Conservation (phyloP, 2,329 filamentous ascomycete genomes). For the Talaromyces sp. region DNA sequence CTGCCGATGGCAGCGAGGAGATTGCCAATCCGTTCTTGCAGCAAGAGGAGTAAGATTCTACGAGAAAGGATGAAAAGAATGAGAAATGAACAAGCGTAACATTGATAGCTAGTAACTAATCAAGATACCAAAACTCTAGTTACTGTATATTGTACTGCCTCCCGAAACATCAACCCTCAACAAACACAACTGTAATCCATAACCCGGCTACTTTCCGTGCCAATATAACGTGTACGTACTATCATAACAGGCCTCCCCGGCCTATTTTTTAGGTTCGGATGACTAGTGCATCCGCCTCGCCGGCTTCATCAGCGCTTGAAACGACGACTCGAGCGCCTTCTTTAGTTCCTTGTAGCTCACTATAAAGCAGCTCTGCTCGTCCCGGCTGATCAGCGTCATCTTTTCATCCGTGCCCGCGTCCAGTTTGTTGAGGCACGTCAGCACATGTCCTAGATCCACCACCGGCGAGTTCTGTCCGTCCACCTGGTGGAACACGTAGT, state of each 20-base stretch:
- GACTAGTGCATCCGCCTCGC: conserved; percentile 30
- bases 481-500: conserved; percentile 96
- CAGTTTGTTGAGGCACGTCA: conserved; percentile 83
- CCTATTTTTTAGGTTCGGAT: neutral
- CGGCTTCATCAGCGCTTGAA: conserved; percentile 53
- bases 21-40: conserved; percentile 91
- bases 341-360: conserved; percentile 88
- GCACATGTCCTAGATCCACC: conserved; percentile 80
- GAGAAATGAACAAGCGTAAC: neutral
- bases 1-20: conserved; percentile 89
- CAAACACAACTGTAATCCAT: neutral
- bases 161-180: neutral
- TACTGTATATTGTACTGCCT: neutral
- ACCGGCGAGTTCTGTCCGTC: conserved; percentile 78
- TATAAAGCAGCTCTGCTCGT: conserved; percentile 84
- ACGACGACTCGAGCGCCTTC: conserved; percentile 57
- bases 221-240: neutral
- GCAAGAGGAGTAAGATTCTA: conserved; percentile 55
- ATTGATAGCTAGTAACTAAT: neutral
- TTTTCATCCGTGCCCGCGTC: conserved; percentile 86
- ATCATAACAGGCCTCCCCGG: neutral
- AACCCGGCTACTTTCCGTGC: neutral
- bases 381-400: conserved; percentile 78
- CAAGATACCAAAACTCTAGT: neutral
- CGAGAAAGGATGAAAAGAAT: neutral